Conservation (phyloP, 768 basidiomycete species). For the Nevesoporus exiguus region DNA sequence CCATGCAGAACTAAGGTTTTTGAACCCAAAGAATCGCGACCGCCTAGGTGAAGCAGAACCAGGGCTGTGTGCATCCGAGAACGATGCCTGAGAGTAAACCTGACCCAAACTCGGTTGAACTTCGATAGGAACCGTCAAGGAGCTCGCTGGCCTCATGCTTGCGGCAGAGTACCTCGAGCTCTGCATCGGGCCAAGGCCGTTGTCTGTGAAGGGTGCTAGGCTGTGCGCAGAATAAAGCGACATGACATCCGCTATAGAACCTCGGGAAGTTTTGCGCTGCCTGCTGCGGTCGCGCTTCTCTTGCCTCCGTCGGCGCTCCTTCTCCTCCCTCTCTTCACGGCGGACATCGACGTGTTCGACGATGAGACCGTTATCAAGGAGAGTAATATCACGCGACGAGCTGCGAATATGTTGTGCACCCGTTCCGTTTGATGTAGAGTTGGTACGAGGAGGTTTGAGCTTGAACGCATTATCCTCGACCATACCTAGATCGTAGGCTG, state of each 20-base stretch:
- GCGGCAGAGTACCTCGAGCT: slow-evolving; percentile 59
- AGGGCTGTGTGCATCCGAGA: slow-evolving; percentile 76
- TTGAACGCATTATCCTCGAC: slow-evolving; percentile 62
- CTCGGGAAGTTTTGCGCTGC: slow-evolving; percentile 69
- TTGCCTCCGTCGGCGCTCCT: slow-evolving; percentile 65
- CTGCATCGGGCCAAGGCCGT: slow-evolving; percentile 50
- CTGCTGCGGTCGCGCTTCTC: slow-evolving; percentile 55
- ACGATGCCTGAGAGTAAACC: slow-evolving; percentile 73
- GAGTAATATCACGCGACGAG: slow-evolving; percentile 68
- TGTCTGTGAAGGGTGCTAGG: slow-evolving; percentile 52
- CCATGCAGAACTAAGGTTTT: slow-evolving; percentile 68
- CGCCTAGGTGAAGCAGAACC: slow-evolving; percentile 65
- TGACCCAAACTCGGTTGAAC: slow-evolving; percentile 57
- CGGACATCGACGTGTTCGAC: slow-evolving; percentile 85
- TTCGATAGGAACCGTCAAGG: slow-evolving; percentile 56
- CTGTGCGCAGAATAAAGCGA: slow-evolving; percentile 71
- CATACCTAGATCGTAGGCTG: slow-evolving; percentile 62
- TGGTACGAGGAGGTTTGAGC: slow-evolving; percentile 57
- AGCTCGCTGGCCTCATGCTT: slow-evolving; percentile 59
- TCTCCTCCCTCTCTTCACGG: slow-evolving; percentile 72
- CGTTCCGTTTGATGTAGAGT: slow-evolving; percentile 31
- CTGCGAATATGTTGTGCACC: slow-evolving; percentile 40
- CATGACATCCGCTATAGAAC: slow-evolving; percentile 66
- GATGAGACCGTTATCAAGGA: slow-evolving; percentile 86
- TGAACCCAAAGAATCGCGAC: slow-evolving; percentile 75